Percentiles rank a stretch among this genome's conserved stretches.
Conservation (phyloP, 257 asterid species). For the Solanum chmielewskii region DNA sequence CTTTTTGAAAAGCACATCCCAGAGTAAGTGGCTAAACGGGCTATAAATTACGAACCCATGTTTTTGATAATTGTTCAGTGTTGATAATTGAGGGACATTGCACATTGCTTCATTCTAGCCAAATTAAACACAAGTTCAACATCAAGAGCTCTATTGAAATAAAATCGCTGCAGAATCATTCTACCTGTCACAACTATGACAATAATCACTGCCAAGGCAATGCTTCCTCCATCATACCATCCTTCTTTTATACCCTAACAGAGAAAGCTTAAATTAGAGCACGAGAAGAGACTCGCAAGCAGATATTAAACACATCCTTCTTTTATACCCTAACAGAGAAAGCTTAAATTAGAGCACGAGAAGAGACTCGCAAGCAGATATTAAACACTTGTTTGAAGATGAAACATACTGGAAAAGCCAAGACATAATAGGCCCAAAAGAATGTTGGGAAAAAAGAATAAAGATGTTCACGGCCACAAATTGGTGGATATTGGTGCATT, state of each 20-base stretch:
- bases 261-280: not conserved
- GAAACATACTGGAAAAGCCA: not conserved
- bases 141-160: not conserved
- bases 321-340: slow-evolving; percentile 59
- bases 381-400: not conserved
- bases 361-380: not conserved
- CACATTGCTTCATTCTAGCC: not conserved
- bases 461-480: not conserved
- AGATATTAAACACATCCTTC: slow-evolving; percentile 40
- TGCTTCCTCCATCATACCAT: slow-evolving; percentile 99
- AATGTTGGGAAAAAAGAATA: not conserved
- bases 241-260: slow-evolving; percentile 89
- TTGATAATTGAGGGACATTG: not conserved
- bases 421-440: not conserved
- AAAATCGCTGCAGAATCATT: not conserved
- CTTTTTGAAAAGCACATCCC: not conserved
- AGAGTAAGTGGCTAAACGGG: not conserved
- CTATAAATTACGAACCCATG: not conserved
- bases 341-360: not conserved
- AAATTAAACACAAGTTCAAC: not conserved
- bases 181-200: slow-evolving; percentile 80
- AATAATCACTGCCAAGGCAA: slow-evolving; percentile 76
- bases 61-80: not conserved
- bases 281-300: not conserved
- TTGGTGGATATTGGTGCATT: not conserved